phyloP scores from a whole-genome alignment of 208 protist genomes.

The Zelonia costaricensis region DNA sequence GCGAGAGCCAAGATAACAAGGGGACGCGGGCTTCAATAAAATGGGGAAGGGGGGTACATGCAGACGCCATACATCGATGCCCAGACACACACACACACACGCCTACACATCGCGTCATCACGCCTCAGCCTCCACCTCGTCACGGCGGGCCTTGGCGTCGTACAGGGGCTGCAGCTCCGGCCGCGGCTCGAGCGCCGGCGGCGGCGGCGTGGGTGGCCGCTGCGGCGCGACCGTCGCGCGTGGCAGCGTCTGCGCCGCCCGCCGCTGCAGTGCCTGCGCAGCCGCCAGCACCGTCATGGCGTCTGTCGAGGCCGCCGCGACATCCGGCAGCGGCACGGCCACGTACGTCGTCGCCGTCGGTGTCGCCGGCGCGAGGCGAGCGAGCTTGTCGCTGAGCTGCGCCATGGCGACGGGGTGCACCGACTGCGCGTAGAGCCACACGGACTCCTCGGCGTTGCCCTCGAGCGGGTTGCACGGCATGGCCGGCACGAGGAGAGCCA shows the following conservation, averaged over 20 bases:
- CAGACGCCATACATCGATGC: background rate
- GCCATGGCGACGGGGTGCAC: slow-evolving; percentile 64
- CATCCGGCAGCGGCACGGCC: slow-evolving; percentile 47
- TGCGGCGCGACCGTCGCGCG: slow-evolving; percentile 56
- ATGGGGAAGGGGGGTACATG: too few relatives aligned
- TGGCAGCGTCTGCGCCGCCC: slow-evolving; percentile 45
- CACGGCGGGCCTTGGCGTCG: slow-evolving; percentile 56
- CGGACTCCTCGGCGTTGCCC: slow-evolving; percentile 62
- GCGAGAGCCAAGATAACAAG: too few relatives aligned
- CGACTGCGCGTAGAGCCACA: slow-evolving; percentile 74
- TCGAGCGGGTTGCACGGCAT: slow-evolving; percentile 50
- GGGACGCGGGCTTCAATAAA: too few relatives aligned
- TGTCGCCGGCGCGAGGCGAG: slow-evolving; percentile 6
- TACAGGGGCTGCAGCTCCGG: slow-evolving; percentile 85
- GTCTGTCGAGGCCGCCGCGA: slow-evolving; percentile 45
- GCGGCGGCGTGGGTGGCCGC: slow-evolving; percentile 81
- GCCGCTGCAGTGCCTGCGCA: slow-evolving; percentile 31
- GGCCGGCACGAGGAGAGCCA: slow-evolving; percentile 50
- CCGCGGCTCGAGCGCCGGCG: slow-evolving; percentile 63
- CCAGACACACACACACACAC: too few relatives aligned
- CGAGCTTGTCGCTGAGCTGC: slow-evolving; percentile 50
- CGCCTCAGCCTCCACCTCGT: slow-evolving; percentile 49
- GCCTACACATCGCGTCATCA: too few relatives aligned
- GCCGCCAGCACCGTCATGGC: slow-evolving; percentile 73
- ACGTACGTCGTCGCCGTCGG: slow-evolving; percentile 42